A percentile compares a stretch with the other conserved stretches of the same genome.
phyloP scores from a whole-genome alignment of 768 basidiomycete genomes.

The Amanita exitialis region DNA sequence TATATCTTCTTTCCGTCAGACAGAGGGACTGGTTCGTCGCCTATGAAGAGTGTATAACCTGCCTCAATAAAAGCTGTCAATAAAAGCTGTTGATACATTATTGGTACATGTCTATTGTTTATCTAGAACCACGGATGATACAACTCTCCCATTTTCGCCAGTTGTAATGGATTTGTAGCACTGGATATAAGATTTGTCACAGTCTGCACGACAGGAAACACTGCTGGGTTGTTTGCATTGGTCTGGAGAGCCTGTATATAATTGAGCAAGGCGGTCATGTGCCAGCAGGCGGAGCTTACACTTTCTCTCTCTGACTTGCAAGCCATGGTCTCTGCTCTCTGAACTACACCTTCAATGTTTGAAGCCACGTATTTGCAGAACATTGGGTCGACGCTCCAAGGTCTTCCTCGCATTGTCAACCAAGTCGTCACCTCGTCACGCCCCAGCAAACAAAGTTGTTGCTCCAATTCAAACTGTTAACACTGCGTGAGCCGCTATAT shows the following conservation, averaged over 20 bases:
- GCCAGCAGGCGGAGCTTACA: slow-evolving; percentile 25
- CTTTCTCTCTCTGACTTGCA: slow-evolving; percentile 83
- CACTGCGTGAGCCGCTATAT: slow-evolving; percentile 4
- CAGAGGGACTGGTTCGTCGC: slow-evolving; percentile 54
- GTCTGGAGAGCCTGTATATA: slow-evolving; percentile 20
- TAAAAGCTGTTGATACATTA: slow-evolving; percentile 6
- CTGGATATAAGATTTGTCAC: slow-evolving; percentile 74
- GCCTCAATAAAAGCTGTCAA: no score
- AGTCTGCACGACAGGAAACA: slow-evolving; percentile 64
- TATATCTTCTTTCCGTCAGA: slow-evolving; percentile 64
- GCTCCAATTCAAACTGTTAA: slow-evolving; percentile 79
- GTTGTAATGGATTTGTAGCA: slow-evolving; percentile 78
- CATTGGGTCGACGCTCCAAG: slow-evolving; percentile 44
- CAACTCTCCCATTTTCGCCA: slow-evolving; percentile 79
- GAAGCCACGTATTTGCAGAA: slow-evolving; percentile 47
- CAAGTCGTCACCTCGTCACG: slow-evolving; percentile 87
- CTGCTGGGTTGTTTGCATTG: slow-evolving; percentile 24
- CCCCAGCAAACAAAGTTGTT: slow-evolving; percentile 83
- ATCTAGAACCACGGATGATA: slow-evolving; percentile 80
- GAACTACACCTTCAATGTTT: slow-evolving; percentile 61
- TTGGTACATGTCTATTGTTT: slow-evolving; percentile 6
- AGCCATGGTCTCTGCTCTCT: slow-evolving; percentile 73
- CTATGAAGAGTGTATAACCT: slow-evolving; percentile 11
- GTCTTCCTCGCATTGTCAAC: slow-evolving; percentile 49
- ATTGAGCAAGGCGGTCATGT: neutral